Conservation (phyloP, 2,329 filamentous ascomycete genomes). For the Fusarium albosuccineum region DNA sequence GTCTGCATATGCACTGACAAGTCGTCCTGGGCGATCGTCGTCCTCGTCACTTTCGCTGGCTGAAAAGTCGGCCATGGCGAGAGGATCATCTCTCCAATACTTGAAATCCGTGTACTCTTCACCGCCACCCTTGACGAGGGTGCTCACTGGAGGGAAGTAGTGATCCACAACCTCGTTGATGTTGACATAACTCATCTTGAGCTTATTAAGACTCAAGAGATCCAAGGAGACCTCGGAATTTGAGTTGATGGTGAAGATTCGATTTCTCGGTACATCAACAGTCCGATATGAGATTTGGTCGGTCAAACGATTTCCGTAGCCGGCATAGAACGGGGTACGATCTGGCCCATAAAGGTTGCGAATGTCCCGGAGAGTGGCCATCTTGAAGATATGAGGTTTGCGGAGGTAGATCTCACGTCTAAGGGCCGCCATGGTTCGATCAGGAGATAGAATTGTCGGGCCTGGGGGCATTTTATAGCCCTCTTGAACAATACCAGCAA, state of each 20-base stretch:
- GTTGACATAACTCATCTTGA: constrained; percentile 96
- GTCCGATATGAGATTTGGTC: constrained; percentile 96
- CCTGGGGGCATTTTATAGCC: constrained; percentile 87
- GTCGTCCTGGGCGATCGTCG: constrained; percentile 67
- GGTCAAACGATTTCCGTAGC: constrained; percentile 95
- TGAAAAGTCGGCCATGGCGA: constrained; percentile 90
- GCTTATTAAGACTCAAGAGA: constrained; percentile 88
- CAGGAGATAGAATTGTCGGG: constrained; percentile 94
- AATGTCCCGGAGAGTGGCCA: constrained; percentile 97
- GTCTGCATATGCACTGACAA: constrained; percentile 59
- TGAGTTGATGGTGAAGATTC: constrained; percentile 99
- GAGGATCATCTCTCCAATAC: constrained; percentile 90
- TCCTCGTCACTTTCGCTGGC: constrained; percentile 77
- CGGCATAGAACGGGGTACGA: constrained; percentile 91
- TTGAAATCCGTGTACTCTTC: constrained; percentile 98
- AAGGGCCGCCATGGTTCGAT: constrained; percentile 93
- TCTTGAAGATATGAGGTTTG: constrained; percentile 99
- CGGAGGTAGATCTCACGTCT: constrained; percentile 93
- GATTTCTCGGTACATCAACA: constrained; percentile 92
- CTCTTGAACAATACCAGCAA: constrained; percentile 91
- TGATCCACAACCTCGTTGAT: constrained; percentile 98
- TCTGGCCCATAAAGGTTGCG: constrained; percentile 85
- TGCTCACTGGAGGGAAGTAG: constrained; percentile 93
- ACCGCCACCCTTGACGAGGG: constrained; percentile 87
- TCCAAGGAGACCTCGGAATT: constrained; percentile 96